Percentiles rank a stretch among this genome's conserved stretches.
Conservation (phyloP, 208 protist species). For the Phytomonas sp. region DNA sequence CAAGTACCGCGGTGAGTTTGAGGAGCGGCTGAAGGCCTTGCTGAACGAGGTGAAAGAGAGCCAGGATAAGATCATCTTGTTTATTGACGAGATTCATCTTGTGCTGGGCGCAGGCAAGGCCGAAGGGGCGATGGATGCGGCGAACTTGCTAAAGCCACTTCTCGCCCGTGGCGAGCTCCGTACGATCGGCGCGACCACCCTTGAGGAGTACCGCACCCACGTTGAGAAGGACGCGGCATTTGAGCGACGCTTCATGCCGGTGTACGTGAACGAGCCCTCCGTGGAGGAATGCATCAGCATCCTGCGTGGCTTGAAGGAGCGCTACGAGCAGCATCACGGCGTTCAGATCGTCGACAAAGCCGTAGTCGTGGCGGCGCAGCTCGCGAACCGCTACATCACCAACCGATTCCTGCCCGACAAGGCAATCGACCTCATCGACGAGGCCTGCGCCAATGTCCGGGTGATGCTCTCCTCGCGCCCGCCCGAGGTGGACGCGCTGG, state of each 20-base stretch:
- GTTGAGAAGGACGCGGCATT: constrained; percentile 98
- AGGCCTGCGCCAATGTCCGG: constrained; percentile 90
- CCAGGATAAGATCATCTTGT: constrained; percentile 97
- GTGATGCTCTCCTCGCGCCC: constrained; percentile 94
- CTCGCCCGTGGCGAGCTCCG: constrained; percentile 95
- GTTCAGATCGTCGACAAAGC: constrained; percentile 88
- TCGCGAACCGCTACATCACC: constrained; percentile 94
- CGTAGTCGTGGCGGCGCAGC: constrained; percentile 85
- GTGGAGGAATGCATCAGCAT: constrained; percentile 98
- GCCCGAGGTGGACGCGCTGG: constrained; percentile 91
- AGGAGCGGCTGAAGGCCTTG: constrained; percentile 98
- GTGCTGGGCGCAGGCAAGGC: constrained; percentile 95
- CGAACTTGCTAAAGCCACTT: constrained; percentile 98
- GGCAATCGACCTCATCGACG: constrained; percentile 98
- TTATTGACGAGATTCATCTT: constrained; percentile 99
- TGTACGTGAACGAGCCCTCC: constrained; percentile 94
- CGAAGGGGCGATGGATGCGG: constrained; percentile 96
- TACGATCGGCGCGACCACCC: constrained; percentile 97
- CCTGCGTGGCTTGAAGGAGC: constrained; percentile 93
- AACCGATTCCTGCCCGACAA: constrained; percentile 99
- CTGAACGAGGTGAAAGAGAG: constrained; percentile 97
- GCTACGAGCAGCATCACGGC: constrained; percentile 92
- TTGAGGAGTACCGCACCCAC: constrained; percentile 97
- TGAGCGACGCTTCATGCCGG: constrained; percentile 97
- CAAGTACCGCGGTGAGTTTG: constrained; percentile 99